These are phyloP conservation scores for Trichoderma asperellum DNA, from an alignment of 2,329 filamentous ascomycete genomes.

Conservation along the genomic window DNA sequence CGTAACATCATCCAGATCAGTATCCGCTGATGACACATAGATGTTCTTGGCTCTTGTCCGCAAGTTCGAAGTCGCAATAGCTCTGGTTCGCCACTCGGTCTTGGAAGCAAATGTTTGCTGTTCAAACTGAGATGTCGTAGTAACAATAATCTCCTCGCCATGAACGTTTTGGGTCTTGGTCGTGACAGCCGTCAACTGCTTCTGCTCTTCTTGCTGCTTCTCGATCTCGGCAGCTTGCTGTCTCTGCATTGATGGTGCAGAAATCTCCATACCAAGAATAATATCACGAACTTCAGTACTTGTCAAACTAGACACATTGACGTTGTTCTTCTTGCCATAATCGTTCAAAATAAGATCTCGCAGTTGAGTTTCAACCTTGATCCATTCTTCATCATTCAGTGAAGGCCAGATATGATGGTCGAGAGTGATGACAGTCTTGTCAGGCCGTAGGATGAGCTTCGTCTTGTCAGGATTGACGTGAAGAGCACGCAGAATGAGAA, in stretches of 20 bases:
- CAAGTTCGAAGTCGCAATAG: constrained; percentile 94
- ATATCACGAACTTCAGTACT: constrained; percentile 97
- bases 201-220: constrained; percentile 96
- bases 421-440: constrained; percentile 97
- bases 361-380: constrained; percentile 97
- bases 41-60: constrained; percentile 96
- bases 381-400: constrained; percentile 94
- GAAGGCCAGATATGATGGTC: constrained; percentile 99
- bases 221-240: constrained; percentile 99
- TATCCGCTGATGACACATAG: constrained; percentile 95
- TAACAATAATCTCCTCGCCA: constrained; percentile 97
- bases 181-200: constrained; percentile 93
- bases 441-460: constrained; percentile 89
- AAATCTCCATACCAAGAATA: constrained; percentile 99
- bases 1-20: constrained; percentile 86
- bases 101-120: constrained; percentile 97
- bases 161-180: constrained; percentile 98
- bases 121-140: constrained; percentile 96
- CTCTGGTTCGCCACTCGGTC: constrained; percentile 96
- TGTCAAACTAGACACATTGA: constrained; percentile 95
- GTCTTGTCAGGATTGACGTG: constrained; percentile 99
- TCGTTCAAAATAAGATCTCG: constrained; percentile 96
- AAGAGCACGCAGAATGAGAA: constrained; percentile 89
- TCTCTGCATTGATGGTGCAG: constrained; percentile 94
- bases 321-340: constrained; percentile 99